phyloP scores from a whole-genome alignment of 2,329 filamentous ascomycete species.

The Sphaerostilbella broomeana region DNA sequence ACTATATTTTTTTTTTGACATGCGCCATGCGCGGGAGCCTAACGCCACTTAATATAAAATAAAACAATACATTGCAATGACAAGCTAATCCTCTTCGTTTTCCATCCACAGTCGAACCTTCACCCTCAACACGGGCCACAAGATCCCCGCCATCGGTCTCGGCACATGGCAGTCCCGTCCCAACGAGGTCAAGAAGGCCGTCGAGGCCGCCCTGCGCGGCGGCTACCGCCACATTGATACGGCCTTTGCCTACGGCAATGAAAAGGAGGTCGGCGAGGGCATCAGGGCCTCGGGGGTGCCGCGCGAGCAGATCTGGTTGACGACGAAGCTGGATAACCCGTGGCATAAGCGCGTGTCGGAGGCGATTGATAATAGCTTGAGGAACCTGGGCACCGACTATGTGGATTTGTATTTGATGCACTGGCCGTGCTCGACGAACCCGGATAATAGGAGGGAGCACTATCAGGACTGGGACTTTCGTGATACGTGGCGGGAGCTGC shows the following conservation, averaged over 20 bases:
- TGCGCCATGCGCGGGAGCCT: too few species aligned
- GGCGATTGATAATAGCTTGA: constrained; percentile 53
- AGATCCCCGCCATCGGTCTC: constrained; percentile 70
- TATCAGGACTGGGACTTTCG: constrained; percentile 74
- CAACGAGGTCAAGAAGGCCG: constrained; percentile 62
- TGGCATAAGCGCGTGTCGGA: constrained; percentile 65
- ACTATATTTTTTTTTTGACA: too few species aligned
- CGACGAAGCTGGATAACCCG: constrained; percentile 77
- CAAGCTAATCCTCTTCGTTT: too few species aligned
- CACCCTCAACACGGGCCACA: constrained; percentile 67
- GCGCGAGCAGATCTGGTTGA: constrained; percentile 62
- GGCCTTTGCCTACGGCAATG: constrained; percentile 72
- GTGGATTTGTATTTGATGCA: constrained; percentile 67
- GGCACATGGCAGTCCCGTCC: constrained; percentile 74
- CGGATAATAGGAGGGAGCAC: constrained; percentile 58
- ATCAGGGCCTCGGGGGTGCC: constrained; percentile 58
- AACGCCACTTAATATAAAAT: too few species aligned
- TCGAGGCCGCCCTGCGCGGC: constrained; percentile 58
- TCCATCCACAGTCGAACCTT: too few species aligned
- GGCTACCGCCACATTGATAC: constrained; percentile 76
- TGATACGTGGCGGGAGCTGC: constrained; percentile 72
- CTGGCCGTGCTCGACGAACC: constrained; percentile 61
- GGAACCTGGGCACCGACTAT: constrained; percentile 56
- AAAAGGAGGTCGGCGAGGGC: constrained; percentile 59
- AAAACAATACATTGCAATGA: too few species aligned